Base-by-base conservation (phyloP, 2,329 filamentous ascomycete genomes). In the Fusarium anguioides region DNA sequence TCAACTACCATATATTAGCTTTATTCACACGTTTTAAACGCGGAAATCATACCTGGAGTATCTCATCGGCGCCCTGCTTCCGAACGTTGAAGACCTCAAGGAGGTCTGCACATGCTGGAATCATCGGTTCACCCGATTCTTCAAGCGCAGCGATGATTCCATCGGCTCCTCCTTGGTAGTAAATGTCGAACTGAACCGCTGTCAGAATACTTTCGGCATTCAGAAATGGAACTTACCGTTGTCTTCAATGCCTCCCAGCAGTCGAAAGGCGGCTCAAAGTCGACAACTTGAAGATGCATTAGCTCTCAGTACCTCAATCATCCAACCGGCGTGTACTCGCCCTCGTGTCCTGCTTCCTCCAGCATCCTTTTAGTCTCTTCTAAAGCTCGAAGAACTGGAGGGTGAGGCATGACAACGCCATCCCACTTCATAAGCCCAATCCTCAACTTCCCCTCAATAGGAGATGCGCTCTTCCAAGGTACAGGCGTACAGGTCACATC, bases 361-460 rank as follows among this genome's bases (percentile, higher is more conserved):
- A 67, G 40, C 0, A 18, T 9, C 5, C 31, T 5, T 8, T 12
- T 48, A 7, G 36, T 62, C 11, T 42, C 33, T 2, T 54, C 48
- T 15, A 67, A 17, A 9, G 27, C 64, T 20, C 61, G 37, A 15
- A 57, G 47, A 5, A 67, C 40, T 4, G 61, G 56, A 2, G 64
- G 57, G 15, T 66, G 64, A 18, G 61, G 61, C 29, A 41, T 58
- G 1, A 67, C 61, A 0, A 52, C 64, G 0, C 57, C 44, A 23
- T 66, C 64, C 47, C 47, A 54, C 4, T 45, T 48, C 57, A 67
- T 41, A 0, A 67, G 4, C 4, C 61, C 64, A 3, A 67, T 37
- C 2, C 26, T 41, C 14, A 67, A 9, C 15, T 66, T 62, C 0
- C n/a, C 9, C 1, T 14, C 6, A 3, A 8, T 17, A 4, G n/a